Percentiles rank a stretch among this genome's conserved stretches.
phyloP scores from a whole-genome alignment of 371 early-diverging fungal genomes.

The Apophysomyces ossiformis region DNA sequence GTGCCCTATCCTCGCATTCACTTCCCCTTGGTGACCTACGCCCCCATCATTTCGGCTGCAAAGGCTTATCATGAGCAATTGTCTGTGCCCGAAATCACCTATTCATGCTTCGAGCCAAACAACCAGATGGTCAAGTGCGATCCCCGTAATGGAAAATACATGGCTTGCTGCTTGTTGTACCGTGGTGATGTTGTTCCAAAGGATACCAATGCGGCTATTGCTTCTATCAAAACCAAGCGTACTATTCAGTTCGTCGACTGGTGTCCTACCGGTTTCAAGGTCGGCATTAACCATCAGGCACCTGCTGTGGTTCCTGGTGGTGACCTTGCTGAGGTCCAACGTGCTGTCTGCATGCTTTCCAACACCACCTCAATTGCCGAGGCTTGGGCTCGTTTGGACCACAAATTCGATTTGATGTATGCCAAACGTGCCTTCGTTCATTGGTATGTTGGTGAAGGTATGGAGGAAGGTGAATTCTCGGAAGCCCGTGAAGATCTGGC shows the following conservation, averaged over 20 bases:
- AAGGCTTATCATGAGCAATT: slow-evolving; percentile 92
- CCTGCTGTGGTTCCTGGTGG: slow-evolving; percentile 88
- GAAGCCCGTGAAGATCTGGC: slow-evolving; percentile 86
- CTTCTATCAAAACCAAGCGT: slow-evolving; percentile 86
- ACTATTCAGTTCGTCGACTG: slow-evolving; percentile 95
- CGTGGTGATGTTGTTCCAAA: slow-evolving; percentile 88
- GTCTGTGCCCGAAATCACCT: slow-evolving; percentile 88
- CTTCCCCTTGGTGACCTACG: slow-evolving; percentile 94
- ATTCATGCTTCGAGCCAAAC: slow-evolving; percentile 90
- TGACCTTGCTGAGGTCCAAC: slow-evolving; percentile 85
- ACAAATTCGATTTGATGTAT: slow-evolving; percentile 95
- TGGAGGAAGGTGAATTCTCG: slow-evolving; percentile 88
- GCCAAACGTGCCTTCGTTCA: slow-evolving; percentile 97
- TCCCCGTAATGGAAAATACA: slow-evolving; percentile 93
- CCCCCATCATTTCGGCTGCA: slow-evolving; percentile 88
- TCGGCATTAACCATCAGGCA: slow-evolving; percentile 90
- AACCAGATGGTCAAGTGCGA: slow-evolving; percentile 97
- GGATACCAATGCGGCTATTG: slow-evolving; percentile 89
- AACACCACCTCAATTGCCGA: slow-evolving; percentile 96
- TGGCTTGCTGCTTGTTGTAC: slow-evolving; percentile 93
- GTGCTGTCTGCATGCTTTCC: slow-evolving; percentile 91
- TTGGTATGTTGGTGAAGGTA: slow-evolving; percentile 98
- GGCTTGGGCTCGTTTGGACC: slow-evolving; percentile 92
- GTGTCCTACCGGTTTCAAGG: slow-evolving; percentile 98
- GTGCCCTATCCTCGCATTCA: slow-evolving; percentile 96